Evolutionary conservation across 768 basidiomycete genomes (phyloP).

Genomic region (Melanogaster broomeanus): DNA sequence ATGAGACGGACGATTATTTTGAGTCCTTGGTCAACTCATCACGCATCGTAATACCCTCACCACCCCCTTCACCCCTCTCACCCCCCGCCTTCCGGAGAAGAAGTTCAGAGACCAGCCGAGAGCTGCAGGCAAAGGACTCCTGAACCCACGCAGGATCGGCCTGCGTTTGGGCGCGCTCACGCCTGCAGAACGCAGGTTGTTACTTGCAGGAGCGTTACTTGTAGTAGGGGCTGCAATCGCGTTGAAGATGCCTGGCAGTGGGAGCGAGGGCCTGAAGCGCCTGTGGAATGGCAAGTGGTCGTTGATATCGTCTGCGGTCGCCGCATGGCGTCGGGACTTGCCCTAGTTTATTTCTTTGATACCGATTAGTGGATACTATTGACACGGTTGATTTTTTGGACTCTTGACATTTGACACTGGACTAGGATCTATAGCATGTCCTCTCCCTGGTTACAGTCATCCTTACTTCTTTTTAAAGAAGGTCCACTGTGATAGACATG

Average conservation of each 20-base stretch:
- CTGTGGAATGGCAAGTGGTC: conserved; percentile 26
- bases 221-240: conserved; percentile 74
- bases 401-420: no score
- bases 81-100: conserved; percentile 14
- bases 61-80: conserved; percentile 21
- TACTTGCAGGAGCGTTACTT: conserved; percentile 67
- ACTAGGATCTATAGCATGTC: background rate
- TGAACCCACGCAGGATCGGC: conserved; percentile 18
- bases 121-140: conserved; percentile 3
- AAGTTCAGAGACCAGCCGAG: conserved; percentile 17
- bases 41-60: conserved; percentile 26
- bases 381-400: no score
- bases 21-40: conserved; percentile 24
- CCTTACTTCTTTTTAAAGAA: background rate
- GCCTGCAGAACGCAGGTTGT: conserved; percentile 25
- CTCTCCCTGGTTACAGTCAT: background rate
- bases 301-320: conserved; percentile 19
- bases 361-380: background rate
- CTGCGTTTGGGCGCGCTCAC: conserved; percentile 28
- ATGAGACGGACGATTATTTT: conserved; percentile 28
- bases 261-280: conserved; percentile 23
- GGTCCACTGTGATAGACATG: no score
- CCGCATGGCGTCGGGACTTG: conserved; percentile 29
- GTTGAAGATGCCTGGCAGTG: conserved; percentile 18
- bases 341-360: conserved; percentile 13